Evolutionary conservation across 768 basidiomycete species (phyloP), one percentile per base, ranked within the genome.

Genomic region (Termitomyces sp.): DNA sequence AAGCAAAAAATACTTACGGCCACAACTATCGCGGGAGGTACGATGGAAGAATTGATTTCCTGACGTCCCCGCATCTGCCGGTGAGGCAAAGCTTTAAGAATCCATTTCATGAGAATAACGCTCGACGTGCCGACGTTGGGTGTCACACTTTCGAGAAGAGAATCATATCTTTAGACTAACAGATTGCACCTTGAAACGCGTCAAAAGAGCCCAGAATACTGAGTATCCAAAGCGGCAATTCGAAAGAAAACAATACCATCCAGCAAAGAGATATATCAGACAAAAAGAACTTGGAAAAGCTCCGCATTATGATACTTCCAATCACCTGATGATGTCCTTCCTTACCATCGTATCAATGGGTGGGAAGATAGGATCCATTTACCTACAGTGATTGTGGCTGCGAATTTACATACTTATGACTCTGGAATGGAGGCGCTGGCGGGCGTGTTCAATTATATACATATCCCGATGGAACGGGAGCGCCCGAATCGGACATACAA

Each of bases 21-120:
- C 45, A 41, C 47, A 53, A 61, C 54, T 56, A 56, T 61, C 54
- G 60, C 60, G 60, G 60, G 55, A 55, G 49, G 46, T 31, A 53
- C 20, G 51, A 33, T 56, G 35, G 56, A 60, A 53, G 51, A 29
- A 22, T n/a, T 44, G 33, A 42, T 43, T 33, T 40, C 42, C 47
- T 60, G 55, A 60, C 59, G 55, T 44, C 54, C 56, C 56, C 56
- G 42, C n/a, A n/a, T n/a, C 48, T 16, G 32, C 56, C 59, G 56
- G 60, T 42, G 41, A 42, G 39, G 46, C 11, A 47, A 45, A 39
- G 32, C 49, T 42, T 22, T 52, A 45, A 31, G 47, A 50, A 27
- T 20, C 35, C 36, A 40, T 13, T 50, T 36, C 36, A 50, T 39
- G 27, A 25, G 18, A 27, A 33, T 20, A 40, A 41, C 29, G 29